These are phyloP conservation scores for Aristolochia contorta DNA, from an alignment of 164 flowering plant genomes.

Conservation along the genomic window DNA sequence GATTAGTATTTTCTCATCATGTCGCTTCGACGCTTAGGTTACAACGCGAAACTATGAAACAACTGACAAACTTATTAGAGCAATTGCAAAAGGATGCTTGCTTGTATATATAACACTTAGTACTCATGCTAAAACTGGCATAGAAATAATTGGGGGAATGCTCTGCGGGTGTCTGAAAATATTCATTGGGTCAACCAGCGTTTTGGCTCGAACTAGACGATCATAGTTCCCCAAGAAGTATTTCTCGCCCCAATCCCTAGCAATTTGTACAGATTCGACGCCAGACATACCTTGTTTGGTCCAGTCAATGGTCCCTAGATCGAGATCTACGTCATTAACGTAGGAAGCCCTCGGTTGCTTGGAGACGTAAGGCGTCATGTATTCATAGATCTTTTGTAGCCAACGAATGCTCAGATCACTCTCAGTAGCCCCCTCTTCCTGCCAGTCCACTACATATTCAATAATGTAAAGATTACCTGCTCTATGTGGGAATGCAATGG, in stretches of 20 bases:
- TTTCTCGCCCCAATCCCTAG: slow-evolving; percentile 48
- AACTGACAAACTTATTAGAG: background rate
- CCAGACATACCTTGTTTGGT: background rate
- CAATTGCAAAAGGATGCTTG: background rate
- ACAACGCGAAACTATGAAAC: too few species aligned
- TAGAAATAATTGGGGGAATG: background rate
- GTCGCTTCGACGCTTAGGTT: too few species aligned
- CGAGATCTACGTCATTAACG: slow-evolving; percentile 21
- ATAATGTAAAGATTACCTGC: slow-evolving; percentile 15
- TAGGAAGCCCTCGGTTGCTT: slow-evolving; percentile 15
- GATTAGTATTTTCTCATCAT: too few species aligned
- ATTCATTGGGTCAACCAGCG: slow-evolving; percentile 2
- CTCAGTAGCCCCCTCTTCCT: slow-evolving; percentile 6
- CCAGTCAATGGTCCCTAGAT: slow-evolving; percentile 10
- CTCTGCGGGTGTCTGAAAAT: slow-evolving; percentile 4
- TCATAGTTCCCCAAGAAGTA: slow-evolving; percentile 43
- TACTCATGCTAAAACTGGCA: background rate
- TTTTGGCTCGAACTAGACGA: slow-evolving; percentile 35
- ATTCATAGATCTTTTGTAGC: slow-evolving; percentile 12
- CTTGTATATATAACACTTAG: background rate
- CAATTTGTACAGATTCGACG: slow-evolving; percentile 8
- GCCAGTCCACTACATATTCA: slow-evolving; percentile 17
- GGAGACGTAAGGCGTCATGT: slow-evolving; percentile 16
- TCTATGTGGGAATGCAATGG: slow-evolving; percentile 17
- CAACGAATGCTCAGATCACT: slow-evolving; percentile 8